Percentiles rank a stretch among this genome's conserved stretches.
Conservation (phyloP, 495 filamentous ascomycete genomes). For the Rostrohypoxylon terebratum region DNA sequence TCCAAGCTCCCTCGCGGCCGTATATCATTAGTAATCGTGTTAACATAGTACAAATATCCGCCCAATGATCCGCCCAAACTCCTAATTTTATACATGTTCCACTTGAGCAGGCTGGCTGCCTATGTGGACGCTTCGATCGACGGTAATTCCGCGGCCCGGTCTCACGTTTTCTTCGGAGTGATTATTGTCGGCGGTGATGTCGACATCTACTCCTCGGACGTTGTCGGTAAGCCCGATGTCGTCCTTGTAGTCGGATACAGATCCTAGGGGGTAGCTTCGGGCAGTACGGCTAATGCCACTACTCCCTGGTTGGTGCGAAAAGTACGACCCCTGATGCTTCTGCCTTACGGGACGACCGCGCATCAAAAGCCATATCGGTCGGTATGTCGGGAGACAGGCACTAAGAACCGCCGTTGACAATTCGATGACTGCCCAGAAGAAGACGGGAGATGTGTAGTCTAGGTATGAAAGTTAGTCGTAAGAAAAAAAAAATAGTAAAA, state of each 20-base stretch:
- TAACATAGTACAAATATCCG: not conserved
- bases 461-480: not conserved
- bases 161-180: slow-evolving; percentile 11
- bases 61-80: not conserved
- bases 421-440: slow-evolving; percentile 53
- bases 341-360: slow-evolving; percentile 16
- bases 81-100: slow-evolving; percentile 13
- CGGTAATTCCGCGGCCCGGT: slow-evolving; percentile 6
- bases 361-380: slow-evolving; percentile 33
- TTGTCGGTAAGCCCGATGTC: slow-evolving; percentile 21
- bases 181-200: slow-evolving; percentile 9
- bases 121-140: slow-evolving; percentile 16
- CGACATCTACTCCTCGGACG: not conserved
- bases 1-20: not conserved
- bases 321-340: slow-evolving; percentile 15
- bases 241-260: slow-evolving; percentile 16
- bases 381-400: slow-evolving; percentile 53
- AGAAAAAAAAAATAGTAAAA: not conserved
- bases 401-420: slow-evolving; percentile 49
- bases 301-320: slow-evolving; percentile 10
- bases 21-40: slow-evolving; percentile 9
- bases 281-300: slow-evolving; percentile 11
- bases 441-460: slow-evolving; percentile 44
- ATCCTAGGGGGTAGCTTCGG: slow-evolving; percentile 17
- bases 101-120: not conserved